Base-by-base conservation (phyloP, 73 alveolate species). In the Durusdinium trenchii region DNA sequence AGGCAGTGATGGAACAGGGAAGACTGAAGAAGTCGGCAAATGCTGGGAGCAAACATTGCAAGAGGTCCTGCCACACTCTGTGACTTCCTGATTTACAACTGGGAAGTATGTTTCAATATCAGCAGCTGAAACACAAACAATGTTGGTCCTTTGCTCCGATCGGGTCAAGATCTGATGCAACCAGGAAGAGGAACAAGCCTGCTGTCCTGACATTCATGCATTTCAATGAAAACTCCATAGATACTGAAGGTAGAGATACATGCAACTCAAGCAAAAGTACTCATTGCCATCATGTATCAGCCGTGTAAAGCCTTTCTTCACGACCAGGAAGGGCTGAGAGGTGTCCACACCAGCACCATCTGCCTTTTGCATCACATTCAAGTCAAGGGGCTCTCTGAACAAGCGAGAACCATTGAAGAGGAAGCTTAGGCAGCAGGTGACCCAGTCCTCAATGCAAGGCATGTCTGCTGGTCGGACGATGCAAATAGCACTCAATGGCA, bases 131-230 rank as follows among this genome's bases (percentile, higher is more conserved):
- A 16, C 69, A 12, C 69, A 12, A 12, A 16, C 32, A 16, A 57
- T 57, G 69, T 57, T 26, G 67, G n/a, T 82, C 93, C 93, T 82
- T 82, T 20, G 75, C 93, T 0, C 75, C 73, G 20, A 82, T 35
- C 12, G 93, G 93, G 73, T 82, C 93, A 57, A 82, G 36, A 18
- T 82, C 93, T 30, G 93, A 14, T 0, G 93, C 73, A 50, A 82
- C 93, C 93, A 82, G 26, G 10, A 82, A 73, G 46, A 82, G 73
- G 36, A 82, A 82, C 36, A 82, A 46, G n/a, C 46, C 51, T 0
- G 93, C 93, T 10, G 75, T 82, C 93, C 93, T 82, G 3, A 7
- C 54, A 6, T 2, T 14, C 12, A 76, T 12, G 43, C 20, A 12
- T 76, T 3, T 6, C 14, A 38, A 76, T 42, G 6, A 71, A 26